Evolutionary conservation across 306 rosid species (phyloP).

Genomic region (Begonia peltatifolia): DNA sequence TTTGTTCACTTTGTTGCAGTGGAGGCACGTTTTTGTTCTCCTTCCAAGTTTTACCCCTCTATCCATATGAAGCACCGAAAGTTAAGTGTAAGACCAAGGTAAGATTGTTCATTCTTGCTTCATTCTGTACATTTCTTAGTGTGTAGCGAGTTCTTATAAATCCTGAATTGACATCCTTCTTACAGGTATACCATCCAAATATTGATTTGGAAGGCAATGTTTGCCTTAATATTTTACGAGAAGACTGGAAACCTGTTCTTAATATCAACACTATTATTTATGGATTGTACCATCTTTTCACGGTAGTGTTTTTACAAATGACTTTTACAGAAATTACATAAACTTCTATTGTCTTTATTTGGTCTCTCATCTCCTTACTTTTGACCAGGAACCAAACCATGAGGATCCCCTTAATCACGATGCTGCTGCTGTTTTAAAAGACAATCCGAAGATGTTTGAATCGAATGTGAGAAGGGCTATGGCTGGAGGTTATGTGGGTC

Average conservation of each 20-base stretch:
- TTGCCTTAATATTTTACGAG: constrained; percentile 86
- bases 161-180: not conserved
- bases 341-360: constrained; percentile 3
- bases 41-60: constrained; percentile 62
- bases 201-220: constrained; percentile 97
- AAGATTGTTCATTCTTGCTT: constrained; percentile 9
- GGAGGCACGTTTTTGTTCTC: constrained; percentile 71
- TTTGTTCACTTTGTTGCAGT: constrained; percentile 19
- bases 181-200: constrained; percentile 86
- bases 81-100: constrained; percentile 98
- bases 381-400: constrained; percentile 63
- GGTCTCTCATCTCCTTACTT: constrained; percentile 1
- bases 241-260: constrained; percentile 97
- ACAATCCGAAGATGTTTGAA: constrained; percentile 59
- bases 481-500: constrained; percentile 93
- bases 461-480: constrained; percentile 83
- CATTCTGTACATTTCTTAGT: not conserved
- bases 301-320: constrained; percentile 21
- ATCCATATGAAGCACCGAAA: constrained; percentile 92
- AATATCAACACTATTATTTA: constrained; percentile 72
- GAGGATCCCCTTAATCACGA: constrained; percentile 96
- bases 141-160: not conserved
- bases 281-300: constrained; percentile 83
- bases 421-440: constrained; percentile 85
- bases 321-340: no score